Evolutionary conservation across 2,329 filamentous ascomycete genomes (phyloP), one percentile per base, ranked within the genome.

Genomic region (Cladophialophora exuberans): DNA sequence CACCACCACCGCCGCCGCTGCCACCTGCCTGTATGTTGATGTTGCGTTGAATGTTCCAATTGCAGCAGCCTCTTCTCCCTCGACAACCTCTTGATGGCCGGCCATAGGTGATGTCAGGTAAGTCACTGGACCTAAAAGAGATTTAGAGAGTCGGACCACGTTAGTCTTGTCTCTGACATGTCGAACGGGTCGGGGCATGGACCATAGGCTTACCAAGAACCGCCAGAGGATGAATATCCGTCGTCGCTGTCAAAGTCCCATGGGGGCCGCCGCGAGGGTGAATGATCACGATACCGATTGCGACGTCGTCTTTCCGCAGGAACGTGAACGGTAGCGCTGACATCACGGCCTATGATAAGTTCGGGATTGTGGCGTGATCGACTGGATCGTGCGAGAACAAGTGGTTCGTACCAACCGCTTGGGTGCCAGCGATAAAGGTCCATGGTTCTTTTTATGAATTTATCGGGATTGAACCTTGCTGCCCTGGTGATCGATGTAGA

Each of bases 221-320:
- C n/a, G n/a, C n/a, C n/a, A n/a, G n/a, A n/a, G n/a, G n/a, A n/a
- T n/a, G n/a, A n/a, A n/a, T 36, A 49, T n/a, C 30, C 46, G 22
- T 31, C 28, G 22, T 49, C 33, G 23, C 25, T 18, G 23, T 49
- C 46, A 28, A 38, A 38, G 46, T 49, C 46, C 46, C 46, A 49
- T 4, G 30, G 17, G 5, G 9, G 15, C 3, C n/a, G 33, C 18
- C 23, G 46, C 6, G 38, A 23, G 18, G 3, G 3, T 42, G 22
- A 35, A n/a, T n/a, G n/a, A n/a, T n/a, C n/a, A n/a, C n/a, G n/a
- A n/a, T n/a, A n/a, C n/a, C 35, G 46, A 28, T 23, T 20, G n/a
- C 22, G 6, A 6, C 23, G 46, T 22, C 22, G 33, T 17, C 17
- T n/a, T 17, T 49, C 35, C n/a, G 31, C 22, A 25, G 33, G 33